Base-by-base conservation (phyloP, 2,329 filamentous ascomycete species). In the Atkinsonella texensis region DNA sequence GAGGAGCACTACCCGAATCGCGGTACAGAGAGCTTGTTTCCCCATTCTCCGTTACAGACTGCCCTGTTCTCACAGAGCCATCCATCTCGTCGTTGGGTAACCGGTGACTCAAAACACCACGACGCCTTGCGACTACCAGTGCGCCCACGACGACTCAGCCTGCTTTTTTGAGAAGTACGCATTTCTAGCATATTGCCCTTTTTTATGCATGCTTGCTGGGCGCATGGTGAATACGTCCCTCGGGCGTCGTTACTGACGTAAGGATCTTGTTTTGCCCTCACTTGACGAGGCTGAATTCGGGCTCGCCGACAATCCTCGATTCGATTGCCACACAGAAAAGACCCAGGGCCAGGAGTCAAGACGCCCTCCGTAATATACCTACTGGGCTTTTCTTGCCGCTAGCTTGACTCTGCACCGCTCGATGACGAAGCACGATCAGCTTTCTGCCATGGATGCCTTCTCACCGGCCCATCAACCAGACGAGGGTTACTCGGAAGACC, bases 401-500 rank as follows among this genome's bases (percentile, higher is more conserved):
- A 20, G 32, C 15, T 32, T 45, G 11, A 17, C 43, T n/a, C 49
- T 31, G 15, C 9, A 42, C 49, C 18, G 9, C 32, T 18, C 42
- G 15, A 65, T 65, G 63, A 59, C 62, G 38, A 63, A 61, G 52
- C 56, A 58, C 48, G 59, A 64, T 48, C 56, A 54, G 39, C 55
- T 59, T 20, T 55, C 56, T 10, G 43, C 51, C 46, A 74, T 75
- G 70, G 71, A 75, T 59, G 61, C 69, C 45, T 72, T 74, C 54
- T 67, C 78, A 33, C 74, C 78, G 57, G 73, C 65, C 15, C 73
- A 76, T 53, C 74, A 83, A 65, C 77, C 89, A 53, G 88, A 94
- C 70, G 89, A 94, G 70, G 89, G 89, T 61, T 94, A 93, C 66
- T 90, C 87, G 6, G 87, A 93, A 65, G 87, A 90, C 58, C 78